Conservation (phyloP, 2,329 filamentous ascomycete species). For the Diaporthe longicolla region DNA sequence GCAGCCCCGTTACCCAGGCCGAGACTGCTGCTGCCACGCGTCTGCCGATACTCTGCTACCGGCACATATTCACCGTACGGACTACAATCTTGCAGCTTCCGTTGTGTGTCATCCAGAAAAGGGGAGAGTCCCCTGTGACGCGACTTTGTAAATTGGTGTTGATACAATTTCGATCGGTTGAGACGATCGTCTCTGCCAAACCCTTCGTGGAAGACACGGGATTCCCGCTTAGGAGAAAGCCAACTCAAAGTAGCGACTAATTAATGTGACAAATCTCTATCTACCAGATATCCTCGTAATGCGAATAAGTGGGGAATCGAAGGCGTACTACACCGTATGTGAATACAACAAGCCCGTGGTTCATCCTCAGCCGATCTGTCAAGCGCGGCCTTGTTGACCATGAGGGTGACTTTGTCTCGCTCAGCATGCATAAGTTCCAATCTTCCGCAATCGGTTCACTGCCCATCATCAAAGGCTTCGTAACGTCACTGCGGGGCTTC, state of each 20-base stretch:
- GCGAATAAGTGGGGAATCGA: not conserved
- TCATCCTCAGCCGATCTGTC: too few relatives aligned
- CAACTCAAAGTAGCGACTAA: not conserved
- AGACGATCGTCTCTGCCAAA: not conserved
- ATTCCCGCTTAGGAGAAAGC: too few relatives aligned
- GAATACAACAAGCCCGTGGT: not conserved
- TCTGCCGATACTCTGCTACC: not conserved
- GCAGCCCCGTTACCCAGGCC: not conserved
- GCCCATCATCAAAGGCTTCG: too few relatives aligned
- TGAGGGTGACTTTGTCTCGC: not conserved
- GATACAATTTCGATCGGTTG: not conserved
- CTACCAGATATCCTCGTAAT: not conserved
- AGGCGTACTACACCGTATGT: not conserved
- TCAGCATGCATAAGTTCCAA: not conserved
- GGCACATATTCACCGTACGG: not conserved
- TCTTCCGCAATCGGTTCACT: too few relatives aligned
- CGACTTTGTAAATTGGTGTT: not conserved
- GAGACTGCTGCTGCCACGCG: not conserved
- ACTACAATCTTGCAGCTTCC: not conserved
- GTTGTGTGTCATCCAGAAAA: not conserved
- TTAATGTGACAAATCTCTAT: not conserved
- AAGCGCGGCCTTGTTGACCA: not conserved
- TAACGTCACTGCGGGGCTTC: not conserved
- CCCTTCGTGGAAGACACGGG: not conserved
- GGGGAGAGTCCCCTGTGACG: not conserved